Evolutionary conservation across 2,329 filamentous ascomycete genomes (phyloP), one percentile per base, ranked within the genome.

Genomic region (Sclerotinia sclerotiorum): DNA sequence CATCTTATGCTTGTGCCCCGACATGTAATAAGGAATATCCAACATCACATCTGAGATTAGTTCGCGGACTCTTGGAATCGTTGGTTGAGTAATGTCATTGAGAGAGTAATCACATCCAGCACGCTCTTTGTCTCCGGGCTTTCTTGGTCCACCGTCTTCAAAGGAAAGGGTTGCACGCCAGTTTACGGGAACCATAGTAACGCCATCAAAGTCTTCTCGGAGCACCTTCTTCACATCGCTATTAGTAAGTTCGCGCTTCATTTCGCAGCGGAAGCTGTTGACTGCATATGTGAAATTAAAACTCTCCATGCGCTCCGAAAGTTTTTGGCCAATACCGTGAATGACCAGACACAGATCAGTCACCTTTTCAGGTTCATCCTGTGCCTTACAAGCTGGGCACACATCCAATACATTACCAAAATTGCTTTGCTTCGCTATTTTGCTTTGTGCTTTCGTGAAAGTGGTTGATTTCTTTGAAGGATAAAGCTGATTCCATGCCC

Each of bases 41-140:
- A 98, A 90, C 93, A 99, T 97, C 74, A 99, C 93, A 78, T 99
- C 95, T 54, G 92, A 96, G 70, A 99, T 96, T 77, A 99, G 88
- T 76, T 91, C 92, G 57, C 95, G 89, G n/a, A 99, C 90, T 0
- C 92, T 93, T 0, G 94, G 94, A 42, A 99, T 92, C 0, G 92
- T 95, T 54, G 89, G 87, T 1, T 93, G 94, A 6, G 97, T 97
- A 72, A 99, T 97, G 73, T 98, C 94, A 73, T 94, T 91, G 19
- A 99, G 83, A 0, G 83, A 83, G 76, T 87, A 92, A 48, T 85
- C 80, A 78, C 73, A 85, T 86, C 89, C 89, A 44, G 87, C 83
- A n/a, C 82, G 78, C 8, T 78, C 78, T 68, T 83, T 82, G 61
- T 85, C 83, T 32, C 85, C 83, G 44, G 85, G 84, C 69, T 79